These are phyloP conservation scores for Thermomyces lanuginosus DNA, from an alignment of 2,329 filamentous ascomycete genomes.

Conservation along the genomic window DNA sequence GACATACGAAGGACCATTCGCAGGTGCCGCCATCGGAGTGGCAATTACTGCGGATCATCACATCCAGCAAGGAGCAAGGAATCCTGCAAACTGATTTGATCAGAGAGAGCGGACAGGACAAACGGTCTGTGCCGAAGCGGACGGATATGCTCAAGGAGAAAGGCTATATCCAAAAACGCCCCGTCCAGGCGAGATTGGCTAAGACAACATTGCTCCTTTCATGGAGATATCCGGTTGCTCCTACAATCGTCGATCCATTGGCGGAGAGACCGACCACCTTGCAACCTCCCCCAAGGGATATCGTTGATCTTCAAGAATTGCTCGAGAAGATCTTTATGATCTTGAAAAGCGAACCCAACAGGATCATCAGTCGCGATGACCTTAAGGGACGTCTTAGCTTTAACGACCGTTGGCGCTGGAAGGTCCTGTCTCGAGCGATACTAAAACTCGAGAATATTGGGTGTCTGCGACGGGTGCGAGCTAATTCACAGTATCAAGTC, in stretches of 20 bases:
- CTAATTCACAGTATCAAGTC: conserved; percentile 25
- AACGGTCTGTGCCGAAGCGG: conserved; percentile 45
- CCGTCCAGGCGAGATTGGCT: conserved; percentile 31
- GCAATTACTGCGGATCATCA: conserved; percentile 41
- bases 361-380: conserved; percentile 37
- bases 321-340: conserved; percentile 32
- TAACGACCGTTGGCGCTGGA: conserved; percentile 21
- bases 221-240: conserved; percentile 28
- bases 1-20: conserved; percentile 40
- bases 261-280: conserved; percentile 7
- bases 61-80: conserved; percentile 36
- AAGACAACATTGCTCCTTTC: conserved; percentile 42
- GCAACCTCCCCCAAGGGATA: conserved; percentile 11
- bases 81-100: conserved; percentile 43
- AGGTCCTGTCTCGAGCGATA: conserved; percentile 26
- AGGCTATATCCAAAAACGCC: conserved; percentile 45
- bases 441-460: conserved; percentile 32
- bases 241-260: conserved; percentile 7
- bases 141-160: conserved; percentile 41
- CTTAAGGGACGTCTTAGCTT: conserved; percentile 34
- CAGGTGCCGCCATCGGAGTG: conserved; percentile 41
- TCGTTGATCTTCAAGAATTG: conserved; percentile 36
- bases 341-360: conserved; percentile 33
- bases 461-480: conserved; percentile 28
- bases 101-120: conserved; percentile 43